Percentiles rank a stretch among this genome's conserved stretches.
These are phyloP conservation scores for Ascochyta lentis DNA, from an alignment of 2,329 filamentous ascomycete species.

Conservation along the genomic window DNA sequence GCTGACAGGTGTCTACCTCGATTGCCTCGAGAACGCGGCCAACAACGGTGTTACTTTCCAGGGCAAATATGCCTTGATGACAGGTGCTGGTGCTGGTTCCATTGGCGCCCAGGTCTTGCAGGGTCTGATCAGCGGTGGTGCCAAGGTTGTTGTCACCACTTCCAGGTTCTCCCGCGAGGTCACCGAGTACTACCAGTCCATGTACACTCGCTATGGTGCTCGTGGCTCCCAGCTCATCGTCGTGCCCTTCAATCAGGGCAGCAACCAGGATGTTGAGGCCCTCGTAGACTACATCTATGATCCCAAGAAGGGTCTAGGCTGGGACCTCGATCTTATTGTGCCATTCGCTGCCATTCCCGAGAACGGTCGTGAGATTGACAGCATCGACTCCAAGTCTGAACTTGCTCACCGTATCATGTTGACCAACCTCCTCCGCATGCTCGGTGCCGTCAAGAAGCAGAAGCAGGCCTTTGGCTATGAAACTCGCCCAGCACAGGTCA, in stretches of 20 bases:
- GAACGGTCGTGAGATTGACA: conserved; percentile 96
- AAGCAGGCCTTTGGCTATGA: conserved; percentile 89
- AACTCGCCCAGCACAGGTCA: conserved; percentile 94
- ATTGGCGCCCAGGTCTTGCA: conserved; percentile 97
- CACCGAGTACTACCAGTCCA: conserved; percentile 98
- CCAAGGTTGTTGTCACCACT: conserved; percentile 95
- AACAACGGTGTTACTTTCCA: conserved; percentile 87
- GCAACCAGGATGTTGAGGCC: conserved; percentile 96
- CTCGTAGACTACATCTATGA: conserved; percentile 97
- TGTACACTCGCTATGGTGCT: conserved; percentile 94
- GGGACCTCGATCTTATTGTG: conserved; percentile 96
- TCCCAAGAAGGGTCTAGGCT: conserved; percentile 92
- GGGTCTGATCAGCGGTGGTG: conserved; percentile 93
- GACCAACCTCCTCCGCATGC: conserved; percentile 90
- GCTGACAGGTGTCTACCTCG: conserved; percentile 89
- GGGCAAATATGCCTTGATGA: conserved; percentile 97
- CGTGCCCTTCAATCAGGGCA: conserved; percentile 98
- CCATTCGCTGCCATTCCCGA: conserved; percentile 98
- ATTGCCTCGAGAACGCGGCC: conserved; percentile 88
- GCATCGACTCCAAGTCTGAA: conserved; percentile 96
- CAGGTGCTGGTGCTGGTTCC: conserved; percentile 94
- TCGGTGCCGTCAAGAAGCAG: conserved; percentile 88
- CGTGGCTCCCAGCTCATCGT: conserved; percentile 96
- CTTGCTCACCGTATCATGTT: conserved; percentile 99
- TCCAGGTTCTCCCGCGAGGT: conserved; percentile 96